Conservation (phyloP, 1,139 yeast species). For the Debaryomyces sp. region DNA sequence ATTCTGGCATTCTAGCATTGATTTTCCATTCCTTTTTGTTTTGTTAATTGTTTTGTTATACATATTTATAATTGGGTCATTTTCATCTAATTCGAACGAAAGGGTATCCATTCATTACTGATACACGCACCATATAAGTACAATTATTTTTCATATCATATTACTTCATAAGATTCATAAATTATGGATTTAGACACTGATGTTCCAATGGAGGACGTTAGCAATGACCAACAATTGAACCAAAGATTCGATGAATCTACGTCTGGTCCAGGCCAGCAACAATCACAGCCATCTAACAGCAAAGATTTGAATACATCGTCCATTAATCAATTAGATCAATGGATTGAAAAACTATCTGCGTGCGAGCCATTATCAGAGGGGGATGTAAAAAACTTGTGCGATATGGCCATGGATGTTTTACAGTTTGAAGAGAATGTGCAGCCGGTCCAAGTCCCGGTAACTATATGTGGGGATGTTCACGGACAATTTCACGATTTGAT, state of each 20-base stretch:
- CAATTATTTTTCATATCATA: slow-evolving; percentile 1
- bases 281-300: slow-evolving; percentile 16
- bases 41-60: slow-evolving; percentile 2
- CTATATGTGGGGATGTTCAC: slow-evolving; percentile 98
- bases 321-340: slow-evolving; percentile 75
- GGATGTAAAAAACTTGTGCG: slow-evolving; percentile 80
- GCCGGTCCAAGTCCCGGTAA: slow-evolving; percentile 89
- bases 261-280: slow-evolving; percentile 17
- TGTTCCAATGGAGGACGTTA: slow-evolving; percentile 73
- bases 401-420: slow-evolving; percentile 88
- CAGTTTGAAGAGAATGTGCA: slow-evolving; percentile 93
- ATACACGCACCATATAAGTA: background rate
- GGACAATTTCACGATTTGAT: slow-evolving; percentile 96
- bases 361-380: slow-evolving; percentile 86
- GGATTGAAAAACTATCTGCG: slow-evolving; percentile 78
- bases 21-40: slow-evolving; percentile 1
- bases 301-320: slow-evolving; percentile 31
- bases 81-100: background rate
- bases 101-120: background rate
- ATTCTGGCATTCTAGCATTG: slow-evolving; percentile 5
- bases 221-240: slow-evolving; percentile 46
- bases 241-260: slow-evolving; percentile 15
- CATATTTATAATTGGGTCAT: slow-evolving; percentile 1
- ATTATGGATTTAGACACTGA: slow-evolving; percentile 67
- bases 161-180: slow-evolving; percentile 1